Percentiles rank a stretch among this genome's conserved stretches.
Evolutionary conservation across 208 protist genomes (phyloP).

Genomic region (Leishmania tarentolae): DNA sequence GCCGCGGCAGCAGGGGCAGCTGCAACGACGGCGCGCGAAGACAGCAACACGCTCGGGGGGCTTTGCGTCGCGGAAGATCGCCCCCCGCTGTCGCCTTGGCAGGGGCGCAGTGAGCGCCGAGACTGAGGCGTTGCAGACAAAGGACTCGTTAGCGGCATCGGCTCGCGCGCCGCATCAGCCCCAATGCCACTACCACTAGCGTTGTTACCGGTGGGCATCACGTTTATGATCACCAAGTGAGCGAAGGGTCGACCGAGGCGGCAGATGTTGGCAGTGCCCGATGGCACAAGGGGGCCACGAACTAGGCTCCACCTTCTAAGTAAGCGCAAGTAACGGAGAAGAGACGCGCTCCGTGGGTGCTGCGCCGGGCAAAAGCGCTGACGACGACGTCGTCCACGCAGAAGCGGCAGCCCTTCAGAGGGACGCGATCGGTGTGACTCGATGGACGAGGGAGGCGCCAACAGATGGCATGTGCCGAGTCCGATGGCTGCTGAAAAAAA

Average conservation of each 20-base stretch:
- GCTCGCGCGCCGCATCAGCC: background rate
- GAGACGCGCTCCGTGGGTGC: background rate
- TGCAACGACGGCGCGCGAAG: background rate
- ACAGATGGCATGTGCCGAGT: background rate
- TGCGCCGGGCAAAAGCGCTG: background rate
- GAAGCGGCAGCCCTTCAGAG: background rate
- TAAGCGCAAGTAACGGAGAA: background rate
- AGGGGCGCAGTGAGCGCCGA: constrained; percentile 19
- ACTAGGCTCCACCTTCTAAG: no score
- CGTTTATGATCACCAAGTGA: no score
- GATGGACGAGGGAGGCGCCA: background rate
- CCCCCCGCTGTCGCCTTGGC: constrained; percentile 5
- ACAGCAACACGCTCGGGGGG: background rate
- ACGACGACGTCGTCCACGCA: background rate
- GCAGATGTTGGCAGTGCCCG: background rate
- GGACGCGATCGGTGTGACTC: background rate
- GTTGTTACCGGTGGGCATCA: background rate
- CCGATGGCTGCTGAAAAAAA: background rate
- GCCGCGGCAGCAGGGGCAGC: background rate
- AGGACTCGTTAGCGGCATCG: background rate
- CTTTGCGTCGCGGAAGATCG: background rate
- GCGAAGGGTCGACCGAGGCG: background rate
- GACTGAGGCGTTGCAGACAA: background rate
- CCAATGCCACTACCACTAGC: background rate
- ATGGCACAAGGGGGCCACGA: background rate